Evolutionary conservation across 495 filamentous ascomycete genomes (phyloP).

Genomic region (Lichenothelia convexa): DNA sequence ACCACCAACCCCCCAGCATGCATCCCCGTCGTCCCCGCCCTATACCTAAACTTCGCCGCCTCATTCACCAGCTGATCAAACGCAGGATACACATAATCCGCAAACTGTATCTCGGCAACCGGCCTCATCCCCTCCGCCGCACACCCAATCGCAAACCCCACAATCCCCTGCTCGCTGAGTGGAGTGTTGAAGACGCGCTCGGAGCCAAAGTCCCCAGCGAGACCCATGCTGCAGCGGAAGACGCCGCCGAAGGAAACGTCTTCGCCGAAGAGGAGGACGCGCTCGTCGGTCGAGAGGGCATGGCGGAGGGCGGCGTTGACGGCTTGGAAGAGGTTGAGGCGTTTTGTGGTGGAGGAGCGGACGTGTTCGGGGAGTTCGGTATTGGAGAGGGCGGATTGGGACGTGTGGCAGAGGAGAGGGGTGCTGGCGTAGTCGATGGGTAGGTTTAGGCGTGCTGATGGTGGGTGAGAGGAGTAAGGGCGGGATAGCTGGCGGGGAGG

Average conservation of each 20-base stretch:
- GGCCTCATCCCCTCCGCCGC: constrained; percentile 86
- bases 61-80: constrained; percentile 98
- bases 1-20: constrained; percentile 53
- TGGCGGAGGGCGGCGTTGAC: constrained; percentile 76
- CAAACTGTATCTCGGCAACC: constrained; percentile 94
- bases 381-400: constrained; percentile 47
- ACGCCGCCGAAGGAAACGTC: constrained; percentile 95
- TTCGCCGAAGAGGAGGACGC: constrained; percentile 83
- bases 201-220: constrained; percentile 68
- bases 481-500: too few species aligned
- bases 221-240: constrained; percentile 84
- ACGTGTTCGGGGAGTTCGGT: constrained; percentile 44
- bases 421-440: constrained; percentile 79
- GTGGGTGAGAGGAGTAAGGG: constrained; percentile 21
- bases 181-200: constrained; percentile 96
- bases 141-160: constrained; percentile 80
- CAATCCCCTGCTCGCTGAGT: constrained; percentile 81
- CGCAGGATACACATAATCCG: constrained; percentile 90
- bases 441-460: constrained; percentile 51
- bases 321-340: constrained; percentile 81
- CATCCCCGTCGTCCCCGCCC: constrained; percentile 53
- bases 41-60: constrained; percentile 80
- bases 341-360: constrained; percentile 50
- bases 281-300: constrained; percentile 67
- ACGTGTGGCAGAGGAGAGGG: constrained; percentile 60